Evolutionary conservation across 1,284 basidiomycete species (phyloP), one percentile per base, ranked within the genome.

Genomic region (Stereum hirsutum): DNA sequence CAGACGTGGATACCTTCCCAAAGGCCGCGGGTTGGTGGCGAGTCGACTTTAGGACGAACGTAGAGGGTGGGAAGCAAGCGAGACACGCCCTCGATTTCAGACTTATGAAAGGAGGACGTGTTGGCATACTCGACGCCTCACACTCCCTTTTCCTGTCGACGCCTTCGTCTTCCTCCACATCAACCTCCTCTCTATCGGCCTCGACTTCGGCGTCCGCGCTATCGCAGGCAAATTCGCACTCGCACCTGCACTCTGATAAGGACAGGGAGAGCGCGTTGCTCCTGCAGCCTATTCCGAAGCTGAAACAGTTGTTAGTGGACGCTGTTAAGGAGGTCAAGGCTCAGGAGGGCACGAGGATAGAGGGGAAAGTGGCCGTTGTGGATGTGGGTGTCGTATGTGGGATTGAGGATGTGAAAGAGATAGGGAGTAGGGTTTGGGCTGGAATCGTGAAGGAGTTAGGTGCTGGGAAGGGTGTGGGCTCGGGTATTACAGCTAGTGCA

Each of bases 21-120:
- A 89, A 88, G 59, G 73, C 81, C 4, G 78, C 81, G 30, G 82
- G 82, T 5, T 90, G 88, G 88, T 89, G 82, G 63, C 67, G 88
- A 41, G 59, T 90, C 26, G 60, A 85, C 37, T 42, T 35, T 41
- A 42, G 34, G 25, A 35, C 20, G 20, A 35, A 20, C 28, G n/a
- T 20, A 31, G 38, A 10, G 10, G 33, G 33, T 4, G 33, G 10
- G 17, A 1, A 10, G 33, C 15, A 20, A 17, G 15, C 15, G 5
- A 85, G 82, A 52, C 78, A 87, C 56, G 87, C 83, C 0, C 65
- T 90, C 34, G 87, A 91, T 54, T 75, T 90, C 57, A 75, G 88
- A 53, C 66, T 89, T 54, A 74, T 89, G 72, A 72, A 66, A 10
- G 69, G 68, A 23, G 72, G 75, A 47, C 74, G 79, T 15, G 70